Conservation (phyloP, 495 filamentous ascomycete genomes). For the Hamigera avellanea region DNA sequence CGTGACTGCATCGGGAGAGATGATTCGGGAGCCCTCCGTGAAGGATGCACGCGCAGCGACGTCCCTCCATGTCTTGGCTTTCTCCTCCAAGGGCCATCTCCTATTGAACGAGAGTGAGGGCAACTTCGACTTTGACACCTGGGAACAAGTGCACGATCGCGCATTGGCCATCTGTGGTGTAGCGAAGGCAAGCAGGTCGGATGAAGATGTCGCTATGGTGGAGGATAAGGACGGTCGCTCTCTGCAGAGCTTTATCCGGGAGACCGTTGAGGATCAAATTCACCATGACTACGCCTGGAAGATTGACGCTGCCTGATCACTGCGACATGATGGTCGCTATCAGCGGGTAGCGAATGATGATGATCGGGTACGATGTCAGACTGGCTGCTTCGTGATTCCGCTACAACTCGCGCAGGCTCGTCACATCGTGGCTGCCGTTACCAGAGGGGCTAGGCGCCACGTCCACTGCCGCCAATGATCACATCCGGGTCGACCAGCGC, state of each 20-base stretch:
- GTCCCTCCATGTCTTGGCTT: slow-evolving; percentile 68
- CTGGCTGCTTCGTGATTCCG: too few relatives aligned
- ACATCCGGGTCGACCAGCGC: too few relatives aligned
- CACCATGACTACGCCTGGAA: slow-evolving; percentile 30
- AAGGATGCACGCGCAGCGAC: slow-evolving; percentile 42
- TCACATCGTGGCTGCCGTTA: too few relatives aligned
- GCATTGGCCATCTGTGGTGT: slow-evolving; percentile 54
- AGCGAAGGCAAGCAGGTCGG: slow-evolving; percentile 18
- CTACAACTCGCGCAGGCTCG: too few relatives aligned
- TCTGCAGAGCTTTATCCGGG: slow-evolving; percentile 50
- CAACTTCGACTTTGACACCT: slow-evolving; percentile 60
- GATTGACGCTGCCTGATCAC: slow-evolving; percentile 24
- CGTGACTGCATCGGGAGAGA: slow-evolving; percentile 38
- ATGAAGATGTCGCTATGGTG: slow-evolving; percentile 33
- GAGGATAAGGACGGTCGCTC: slow-evolving; percentile 24
- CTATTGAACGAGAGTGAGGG: slow-evolving; percentile 76
- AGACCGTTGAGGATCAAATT: slow-evolving; percentile 42
- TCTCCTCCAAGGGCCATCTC: slow-evolving; percentile 62
- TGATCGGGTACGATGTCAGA: too few relatives aligned
- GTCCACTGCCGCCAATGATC: too few relatives aligned
- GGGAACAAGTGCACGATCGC: slow-evolving; percentile 57
- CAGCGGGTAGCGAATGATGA: too few relatives aligned
- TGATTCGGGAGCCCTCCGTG: slow-evolving; percentile 44
- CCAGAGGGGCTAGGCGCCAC: too few relatives aligned
- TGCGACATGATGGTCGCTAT: not conserved